These are phyloP conservation scores for Biscogniauxia marginata DNA, from an alignment of 2,329 filamentous ascomycete genomes.

Conservation along the genomic window DNA sequence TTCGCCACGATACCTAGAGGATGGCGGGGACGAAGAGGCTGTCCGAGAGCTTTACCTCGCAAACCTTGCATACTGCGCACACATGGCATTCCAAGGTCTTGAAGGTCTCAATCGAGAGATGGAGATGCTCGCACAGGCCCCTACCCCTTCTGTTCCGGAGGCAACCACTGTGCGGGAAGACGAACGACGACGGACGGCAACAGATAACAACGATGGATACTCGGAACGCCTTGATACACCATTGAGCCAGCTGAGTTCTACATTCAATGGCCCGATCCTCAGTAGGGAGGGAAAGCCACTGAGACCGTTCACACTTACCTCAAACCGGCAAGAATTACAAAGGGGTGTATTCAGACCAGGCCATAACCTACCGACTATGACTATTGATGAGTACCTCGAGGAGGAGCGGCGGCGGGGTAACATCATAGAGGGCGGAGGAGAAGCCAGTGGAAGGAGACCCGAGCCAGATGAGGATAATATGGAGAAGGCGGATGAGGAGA, in stretches of 20 bases:
- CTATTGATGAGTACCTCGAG: constrained; percentile 94
- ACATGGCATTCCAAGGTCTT: constrained; percentile 82
- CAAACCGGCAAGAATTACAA: constrained; percentile 71
- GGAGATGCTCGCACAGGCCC: constrained; percentile 76
- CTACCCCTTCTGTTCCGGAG: constrained; percentile 46
- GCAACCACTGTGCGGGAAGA: constrained; percentile 48
- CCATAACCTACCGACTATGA: constrained; percentile 95
- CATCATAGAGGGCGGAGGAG: constrained; percentile 88
- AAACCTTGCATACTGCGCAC: constrained; percentile 68
- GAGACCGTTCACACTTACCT: constrained; percentile 84
- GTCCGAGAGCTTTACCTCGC: constrained; percentile 76
- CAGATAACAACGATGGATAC: constrained; percentile 49
- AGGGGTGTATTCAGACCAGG: constrained; percentile 84
- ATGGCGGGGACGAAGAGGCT: constrained; percentile 81
- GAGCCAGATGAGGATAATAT: constrained; percentile 87
- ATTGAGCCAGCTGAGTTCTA: constrained; percentile 49
- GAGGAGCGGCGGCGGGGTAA: constrained; percentile 83
- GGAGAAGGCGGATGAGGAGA: constrained; percentile 85
- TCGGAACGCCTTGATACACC: constrained; percentile 73
- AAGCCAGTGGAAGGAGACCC: constrained; percentile 64
- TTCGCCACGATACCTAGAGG: constrained; percentile 39
- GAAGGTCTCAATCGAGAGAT: constrained; percentile 84
- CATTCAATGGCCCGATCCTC: constrained; percentile 68
- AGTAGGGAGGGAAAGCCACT: constrained; percentile 79
- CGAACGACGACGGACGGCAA: constrained; percentile 38